Conservation (phyloP, 441 rosid genomes). For the Gossypium davidsonii region DNA sequence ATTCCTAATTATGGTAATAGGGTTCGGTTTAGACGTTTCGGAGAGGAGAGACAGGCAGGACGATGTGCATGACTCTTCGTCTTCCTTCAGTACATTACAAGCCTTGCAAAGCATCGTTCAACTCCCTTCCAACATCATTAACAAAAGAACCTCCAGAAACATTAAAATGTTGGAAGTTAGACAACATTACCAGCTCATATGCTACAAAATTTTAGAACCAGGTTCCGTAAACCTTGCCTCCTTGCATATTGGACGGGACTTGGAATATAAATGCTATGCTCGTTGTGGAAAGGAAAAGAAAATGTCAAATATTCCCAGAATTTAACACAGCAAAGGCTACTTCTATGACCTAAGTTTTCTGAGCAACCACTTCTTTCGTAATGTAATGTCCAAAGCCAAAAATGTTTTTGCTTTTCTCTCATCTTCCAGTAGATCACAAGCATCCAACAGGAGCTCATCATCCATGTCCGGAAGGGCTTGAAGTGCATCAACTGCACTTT, state of each 20-base stretch:
- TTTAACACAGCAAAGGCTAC: background rate
- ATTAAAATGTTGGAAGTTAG: no score
- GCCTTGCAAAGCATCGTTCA: no score
- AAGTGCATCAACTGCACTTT: constrained; percentile 47
- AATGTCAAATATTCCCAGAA: background rate
- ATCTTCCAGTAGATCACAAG: constrained; percentile 81
- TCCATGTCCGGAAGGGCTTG: constrained; percentile 70
- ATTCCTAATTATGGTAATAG: no score
- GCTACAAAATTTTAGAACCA: constrained; percentile 1
- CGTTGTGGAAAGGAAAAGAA: background rate
- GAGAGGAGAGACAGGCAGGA: no score
- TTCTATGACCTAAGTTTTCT: constrained; percentile 57
- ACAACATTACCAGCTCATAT: background rate
- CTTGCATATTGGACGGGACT: background rate
- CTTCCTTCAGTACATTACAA: no score
- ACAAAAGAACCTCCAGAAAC: no score
- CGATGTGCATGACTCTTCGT: no score
- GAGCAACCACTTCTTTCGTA: constrained; percentile 71
- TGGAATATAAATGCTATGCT: background rate
- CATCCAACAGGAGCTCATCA: constrained; percentile 74
- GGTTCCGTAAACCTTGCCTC: background rate
- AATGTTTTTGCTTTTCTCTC: constrained; percentile 76
- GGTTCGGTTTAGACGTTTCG: no score
- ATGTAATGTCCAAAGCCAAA: constrained; percentile 51
- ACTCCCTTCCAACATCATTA: no score